Evolutionary conservation across 2,329 filamentous ascomycete species (phyloP), one percentile per base, ranked within the genome.

Genomic region (Aspergillus floridensis): DNA sequence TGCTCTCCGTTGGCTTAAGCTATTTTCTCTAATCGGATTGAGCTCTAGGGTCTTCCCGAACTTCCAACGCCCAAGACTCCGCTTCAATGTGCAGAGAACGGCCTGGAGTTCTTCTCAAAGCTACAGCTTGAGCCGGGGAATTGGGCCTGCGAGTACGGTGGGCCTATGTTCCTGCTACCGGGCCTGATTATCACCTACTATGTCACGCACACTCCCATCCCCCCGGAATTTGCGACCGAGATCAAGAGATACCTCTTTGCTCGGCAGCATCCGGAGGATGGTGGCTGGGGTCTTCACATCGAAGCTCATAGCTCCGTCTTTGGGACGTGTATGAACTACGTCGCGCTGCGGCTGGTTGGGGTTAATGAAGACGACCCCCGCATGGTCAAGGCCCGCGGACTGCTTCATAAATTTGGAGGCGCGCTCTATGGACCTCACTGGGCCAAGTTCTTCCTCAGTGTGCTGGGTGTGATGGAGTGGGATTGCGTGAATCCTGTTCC

Each of bases 61-160:
- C 85, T 97, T 0, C 86, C 88, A 22, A 79, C 82, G 59, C 82
- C 93, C 3, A 85, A 86, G 62, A 92, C 82, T 3, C 88, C 93
- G 5, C 81, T 95, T 58, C 86, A 95, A 65, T 82, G 91, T 4
- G 92, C 91, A 3, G 81, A 83, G 60, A 99, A 99, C 78, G 92
- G 89, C 41, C 82, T 98, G 56, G 80, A 85, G 3, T 98, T 96
- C 80, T 96, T 96, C 79, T 90, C 93, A 59, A 85, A 93, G 63
- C 84, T 98, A 24, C 95, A 99, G 74, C 82, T 97, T 1, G 87
- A 89, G 14, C 89, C 91, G 0, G 95, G 95, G 5, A 91, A 97
- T 71, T 99, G 95, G 95, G 95, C 84, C 5, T 98, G 93, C 79
- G 95, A 99, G 74, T 99, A 99, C 78, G 95, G 95, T 57, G 95